Conservation (phyloP, 768 basidiomycete species). For the Mycena galericulata region DNA sequence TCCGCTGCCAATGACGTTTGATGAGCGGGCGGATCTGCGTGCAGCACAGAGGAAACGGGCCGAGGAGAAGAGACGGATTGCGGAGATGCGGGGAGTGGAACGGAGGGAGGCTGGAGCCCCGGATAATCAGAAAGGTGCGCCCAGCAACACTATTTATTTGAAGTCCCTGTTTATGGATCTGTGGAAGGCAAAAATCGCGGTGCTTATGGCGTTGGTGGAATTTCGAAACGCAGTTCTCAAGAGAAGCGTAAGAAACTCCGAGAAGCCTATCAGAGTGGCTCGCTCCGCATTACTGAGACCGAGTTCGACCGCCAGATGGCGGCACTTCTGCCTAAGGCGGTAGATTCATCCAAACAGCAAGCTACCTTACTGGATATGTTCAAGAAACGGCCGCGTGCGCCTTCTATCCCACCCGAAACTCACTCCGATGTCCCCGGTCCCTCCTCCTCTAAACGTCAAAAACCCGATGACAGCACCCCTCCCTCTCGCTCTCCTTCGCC, state of each 20-base stretch:
- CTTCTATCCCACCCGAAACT: no score
- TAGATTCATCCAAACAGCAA: no score
- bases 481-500: no score
- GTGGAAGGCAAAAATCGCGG: background rate
- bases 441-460: no score
- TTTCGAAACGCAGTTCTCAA: background rate
- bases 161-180: no score
- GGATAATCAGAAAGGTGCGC: conserved; percentile 5
- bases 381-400: no score
- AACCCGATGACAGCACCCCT: no score
- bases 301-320: background rate
- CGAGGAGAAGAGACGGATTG: background rate
- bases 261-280: background rate
- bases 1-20: background rate
- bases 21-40: background rate
- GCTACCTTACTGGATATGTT: no score
- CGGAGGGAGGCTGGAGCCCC: background rate
- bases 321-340: no score
- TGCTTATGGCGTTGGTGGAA: background rate
- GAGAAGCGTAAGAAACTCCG: background rate
- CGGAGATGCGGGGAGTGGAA: background rate
- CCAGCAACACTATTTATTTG: background rate
- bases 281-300: background rate
- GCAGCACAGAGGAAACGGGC: background rate
- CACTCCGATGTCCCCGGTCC: no score